phyloP scores from a whole-genome alignment of 257 asterid genomes.

The Nicotiana tomentosiformis region DNA sequence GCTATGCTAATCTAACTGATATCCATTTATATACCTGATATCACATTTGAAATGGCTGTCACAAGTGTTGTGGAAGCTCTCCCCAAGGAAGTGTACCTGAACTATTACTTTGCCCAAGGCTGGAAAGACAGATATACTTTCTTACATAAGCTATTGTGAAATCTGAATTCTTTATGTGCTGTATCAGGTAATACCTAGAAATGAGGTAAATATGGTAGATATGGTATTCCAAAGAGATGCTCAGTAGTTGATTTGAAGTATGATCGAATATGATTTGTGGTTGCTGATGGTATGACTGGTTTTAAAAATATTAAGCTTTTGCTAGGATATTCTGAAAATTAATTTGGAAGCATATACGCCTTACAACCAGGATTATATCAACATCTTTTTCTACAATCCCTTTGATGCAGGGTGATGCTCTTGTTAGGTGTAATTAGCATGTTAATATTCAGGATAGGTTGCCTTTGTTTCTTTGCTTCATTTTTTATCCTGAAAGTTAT shows the following conservation, averaged over 20 bases:
- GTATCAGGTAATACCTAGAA: background rate
- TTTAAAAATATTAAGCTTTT: background rate
- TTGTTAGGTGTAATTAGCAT: background rate
- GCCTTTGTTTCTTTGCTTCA: background rate
- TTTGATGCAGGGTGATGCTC: background rate
- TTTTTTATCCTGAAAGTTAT: background rate
- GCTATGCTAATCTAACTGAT: background rate
- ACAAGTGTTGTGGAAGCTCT: background rate
- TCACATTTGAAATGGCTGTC: background rate
- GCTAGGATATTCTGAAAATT: background rate
- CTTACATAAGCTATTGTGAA: background rate
- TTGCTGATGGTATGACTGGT: background rate
- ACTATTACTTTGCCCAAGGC: background rate
- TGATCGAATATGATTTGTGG: background rate
- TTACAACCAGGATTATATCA: background rate
- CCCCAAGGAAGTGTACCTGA: background rate
- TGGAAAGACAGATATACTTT: background rate
- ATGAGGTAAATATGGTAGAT: background rate
- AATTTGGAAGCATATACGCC: background rate
- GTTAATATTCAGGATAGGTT: background rate
- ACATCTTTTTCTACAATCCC: background rate
- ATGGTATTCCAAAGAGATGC: background rate
- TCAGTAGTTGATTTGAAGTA: background rate
- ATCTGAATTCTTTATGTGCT: background rate
- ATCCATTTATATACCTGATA: background rate